These are phyloP conservation scores for Pythium plurisporium DNA, from an alignment of 352 stramenopile genomes.

Conservation along the genomic window DNA sequence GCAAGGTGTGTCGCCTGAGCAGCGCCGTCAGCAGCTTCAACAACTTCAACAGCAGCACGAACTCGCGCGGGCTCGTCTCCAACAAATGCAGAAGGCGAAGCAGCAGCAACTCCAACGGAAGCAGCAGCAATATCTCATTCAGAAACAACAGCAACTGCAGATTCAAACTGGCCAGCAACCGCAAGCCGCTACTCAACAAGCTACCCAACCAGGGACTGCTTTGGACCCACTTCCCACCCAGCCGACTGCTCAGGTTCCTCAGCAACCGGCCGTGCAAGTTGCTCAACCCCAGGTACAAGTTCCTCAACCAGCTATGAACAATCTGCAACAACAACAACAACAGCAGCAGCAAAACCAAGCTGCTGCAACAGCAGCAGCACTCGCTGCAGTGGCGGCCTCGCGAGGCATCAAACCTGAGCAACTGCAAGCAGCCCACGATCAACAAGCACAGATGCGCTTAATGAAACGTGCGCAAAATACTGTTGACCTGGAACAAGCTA, in stretches of 20 bases:
- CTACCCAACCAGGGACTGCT: background rate
- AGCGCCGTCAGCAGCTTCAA: constrained; percentile 62
- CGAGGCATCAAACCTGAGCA: constrained; percentile 56
- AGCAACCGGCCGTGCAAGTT: too few relatives aligned
- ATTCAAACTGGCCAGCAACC: constrained; percentile 32
- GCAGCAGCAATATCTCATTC: constrained; percentile 73
- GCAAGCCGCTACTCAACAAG: constrained; percentile 4
- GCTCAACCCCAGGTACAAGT: background rate
- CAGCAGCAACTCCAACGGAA: constrained; percentile 79
- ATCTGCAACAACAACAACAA: background rate
- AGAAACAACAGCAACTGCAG: constrained; percentile 74
- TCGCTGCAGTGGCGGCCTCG: constrained; percentile 23
- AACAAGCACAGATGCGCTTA: constrained; percentile 60
- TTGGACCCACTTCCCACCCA: too few relatives aligned
- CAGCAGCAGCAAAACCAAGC: constrained; percentile 18
- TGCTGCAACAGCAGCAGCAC: constrained; percentile 11
- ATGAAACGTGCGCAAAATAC: constrained; percentile 62
- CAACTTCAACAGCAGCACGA: constrained; percentile 77
- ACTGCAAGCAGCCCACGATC: constrained; percentile 42
- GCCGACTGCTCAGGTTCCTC: too few relatives aligned
- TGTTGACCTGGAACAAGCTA: constrained; percentile 38
- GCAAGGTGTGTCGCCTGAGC: constrained; percentile 50
- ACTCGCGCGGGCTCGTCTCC: constrained; percentile 53
- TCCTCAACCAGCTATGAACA: constrained; percentile 2
- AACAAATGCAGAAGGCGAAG: constrained; percentile 76